Conservation (phyloP, 2,329 filamentous ascomycete species). For the Nannizzia gypsea region DNA sequence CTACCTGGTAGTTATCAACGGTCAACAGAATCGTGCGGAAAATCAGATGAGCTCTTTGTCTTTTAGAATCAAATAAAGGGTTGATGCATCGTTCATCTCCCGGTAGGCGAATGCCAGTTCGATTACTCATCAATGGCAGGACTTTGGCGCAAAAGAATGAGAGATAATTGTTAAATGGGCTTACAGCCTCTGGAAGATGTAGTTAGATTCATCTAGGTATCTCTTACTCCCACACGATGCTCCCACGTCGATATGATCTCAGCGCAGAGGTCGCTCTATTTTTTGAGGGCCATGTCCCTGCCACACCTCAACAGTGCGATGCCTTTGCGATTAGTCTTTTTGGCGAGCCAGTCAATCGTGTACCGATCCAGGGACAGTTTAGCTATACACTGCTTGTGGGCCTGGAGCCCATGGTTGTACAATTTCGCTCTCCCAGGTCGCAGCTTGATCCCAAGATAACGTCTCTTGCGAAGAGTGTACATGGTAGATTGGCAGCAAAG, state of each 20-base stretch:
- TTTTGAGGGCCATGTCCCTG: constrained; percentile 4
- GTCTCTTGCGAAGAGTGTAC: constrained; percentile 6
- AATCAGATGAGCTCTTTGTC: too few species aligned
- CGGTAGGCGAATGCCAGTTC: too few species aligned
- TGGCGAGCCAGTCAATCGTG: constrained; percentile 3
- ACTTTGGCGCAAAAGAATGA: too few species aligned
- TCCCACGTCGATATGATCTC: neutral
- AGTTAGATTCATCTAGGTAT: constrained; percentile 17
- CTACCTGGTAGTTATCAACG: too few species aligned
- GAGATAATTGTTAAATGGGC: too few species aligned
- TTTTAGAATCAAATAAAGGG: too few species aligned
- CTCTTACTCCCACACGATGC: neutral
- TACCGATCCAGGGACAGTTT: constrained; percentile 10
- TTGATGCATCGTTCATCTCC: too few species aligned
- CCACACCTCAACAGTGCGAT: constrained; percentile 9
- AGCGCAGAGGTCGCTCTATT: constrained; percentile 3
- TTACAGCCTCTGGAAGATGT: too few species aligned
- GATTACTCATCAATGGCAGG: too few species aligned
- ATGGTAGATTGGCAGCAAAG: constrained; percentile 5
- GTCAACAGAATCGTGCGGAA: too few species aligned
- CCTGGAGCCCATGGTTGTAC: neutral
- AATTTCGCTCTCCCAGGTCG: constrained; percentile 8
- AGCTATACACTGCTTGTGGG: constrained; percentile 8
- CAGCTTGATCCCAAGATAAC: constrained; percentile 5
- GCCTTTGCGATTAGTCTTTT: constrained; percentile 6